Percentiles rank a stretch among this genome's conserved stretches.
These are phyloP conservation scores for Populus deltoides DNA, from an alignment of 345 rosid genomes.

Conservation along the genomic window DNA sequence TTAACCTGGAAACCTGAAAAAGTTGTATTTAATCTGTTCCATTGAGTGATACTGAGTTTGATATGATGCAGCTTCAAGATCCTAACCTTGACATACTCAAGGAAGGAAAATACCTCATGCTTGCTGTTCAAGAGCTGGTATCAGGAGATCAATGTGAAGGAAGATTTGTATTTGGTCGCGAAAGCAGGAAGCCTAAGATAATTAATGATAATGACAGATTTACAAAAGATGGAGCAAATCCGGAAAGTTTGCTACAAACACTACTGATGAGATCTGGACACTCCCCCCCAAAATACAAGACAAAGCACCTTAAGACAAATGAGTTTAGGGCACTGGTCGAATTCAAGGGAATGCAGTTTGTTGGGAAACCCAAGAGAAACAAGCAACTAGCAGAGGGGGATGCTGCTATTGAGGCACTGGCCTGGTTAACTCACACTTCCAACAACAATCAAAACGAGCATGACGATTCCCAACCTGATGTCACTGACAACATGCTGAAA, in stretches of 20 bases:
- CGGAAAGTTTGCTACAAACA: conserved; percentile 90
- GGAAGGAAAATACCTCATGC: conserved; percentile 89
- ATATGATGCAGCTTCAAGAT: conserved; percentile 65
- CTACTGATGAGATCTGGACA: conserved; percentile 94
- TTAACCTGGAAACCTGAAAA: background rate
- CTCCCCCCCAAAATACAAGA: conserved; percentile 94
- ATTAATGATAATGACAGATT: conserved; percentile 48
- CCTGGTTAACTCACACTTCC: conserved; percentile 91
- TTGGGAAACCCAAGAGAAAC: conserved; percentile 87
- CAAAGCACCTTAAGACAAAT: conserved; percentile 87
- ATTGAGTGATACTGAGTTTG: conserved; percentile 1
- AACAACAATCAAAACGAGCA: conserved; percentile 39
- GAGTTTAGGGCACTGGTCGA: conserved; percentile 93
- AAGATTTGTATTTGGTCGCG: conserved; percentile 90
- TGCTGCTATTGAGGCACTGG: conserved; percentile 92
- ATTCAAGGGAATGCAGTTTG: conserved; percentile 97
- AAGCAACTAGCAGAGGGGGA: conserved; percentile 95
- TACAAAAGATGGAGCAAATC: conserved; percentile 83
- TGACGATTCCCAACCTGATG: conserved; percentile 58
- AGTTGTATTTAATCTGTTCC: background rate
- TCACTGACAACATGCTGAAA: conserved; percentile 94
- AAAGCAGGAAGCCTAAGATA: conserved; percentile 55
- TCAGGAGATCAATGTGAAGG: conserved; percentile 97
- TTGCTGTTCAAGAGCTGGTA: conserved; percentile 86
- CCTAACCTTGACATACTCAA: conserved; percentile 67